A percentile compares a stretch with the other conserved stretches of the same genome.
Conservation (phyloP, 805 yeast species). For the Candida stauntonica region DNA sequence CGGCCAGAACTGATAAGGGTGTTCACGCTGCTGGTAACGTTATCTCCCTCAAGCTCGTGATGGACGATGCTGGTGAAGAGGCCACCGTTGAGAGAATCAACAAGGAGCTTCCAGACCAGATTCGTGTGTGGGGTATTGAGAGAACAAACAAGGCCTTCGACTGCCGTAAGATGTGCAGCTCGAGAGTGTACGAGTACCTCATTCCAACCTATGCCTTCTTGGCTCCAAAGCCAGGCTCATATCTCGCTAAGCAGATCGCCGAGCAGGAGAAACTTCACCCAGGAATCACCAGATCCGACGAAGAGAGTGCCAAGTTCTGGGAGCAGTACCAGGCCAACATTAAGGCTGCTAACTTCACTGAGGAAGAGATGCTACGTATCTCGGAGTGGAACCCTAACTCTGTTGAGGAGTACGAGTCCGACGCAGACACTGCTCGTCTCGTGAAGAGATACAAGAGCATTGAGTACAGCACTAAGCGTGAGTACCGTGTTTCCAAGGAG, state of each 20-base stretch:
- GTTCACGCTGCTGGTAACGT: conserved; percentile 98
- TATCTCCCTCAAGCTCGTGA: conserved; percentile 75
- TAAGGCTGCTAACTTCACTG: conserved; percentile 27
- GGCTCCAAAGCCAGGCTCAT: conserved; percentile 81
- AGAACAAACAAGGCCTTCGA: conserved; percentile 89
- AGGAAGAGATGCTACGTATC: conserved; percentile 27
- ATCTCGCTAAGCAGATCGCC: conserved; percentile 55
- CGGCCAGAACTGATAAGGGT: conserved; percentile 90
- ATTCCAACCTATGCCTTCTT: conserved; percentile 87
- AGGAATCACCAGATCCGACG: conserved; percentile 55
- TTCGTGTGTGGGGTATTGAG: conserved; percentile 89
- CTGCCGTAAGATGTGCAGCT: conserved; percentile 91
- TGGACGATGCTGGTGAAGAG: conserved; percentile 44
- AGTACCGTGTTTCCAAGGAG: conserved; percentile 58
- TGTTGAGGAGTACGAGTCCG: conserved; percentile 31
- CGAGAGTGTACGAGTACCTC: conserved; percentile 92
- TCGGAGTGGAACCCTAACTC: conserved; percentile 32
- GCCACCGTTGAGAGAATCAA: conserved; percentile 69
- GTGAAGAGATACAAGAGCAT: conserved; percentile 52
- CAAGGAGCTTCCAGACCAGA: conserved; percentile 70
- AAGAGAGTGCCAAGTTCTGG: conserved; percentile 80
- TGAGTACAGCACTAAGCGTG: conserved; percentile 65
- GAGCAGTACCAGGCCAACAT: conserved; percentile 38
- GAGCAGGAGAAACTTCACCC: conserved; percentile 51
- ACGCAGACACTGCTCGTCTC: conserved; percentile 36